phyloP scores from a whole-genome alignment of 371 early-diverging fungal species.

The Lichtheimia ornata region DNA sequence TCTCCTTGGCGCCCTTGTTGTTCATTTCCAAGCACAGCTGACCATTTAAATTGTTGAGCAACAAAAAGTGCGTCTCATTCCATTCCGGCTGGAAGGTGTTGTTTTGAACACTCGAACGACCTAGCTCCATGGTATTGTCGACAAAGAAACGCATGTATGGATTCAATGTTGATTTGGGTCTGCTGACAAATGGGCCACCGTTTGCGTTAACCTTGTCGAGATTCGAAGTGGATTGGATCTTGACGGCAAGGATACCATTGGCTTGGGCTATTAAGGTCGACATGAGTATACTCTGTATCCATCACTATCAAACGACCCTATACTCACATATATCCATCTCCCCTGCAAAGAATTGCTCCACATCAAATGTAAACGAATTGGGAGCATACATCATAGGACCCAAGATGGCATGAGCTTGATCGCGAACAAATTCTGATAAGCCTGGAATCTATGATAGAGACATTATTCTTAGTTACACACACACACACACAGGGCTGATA shows the following conservation, averaged over 20 bases:
- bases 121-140: slow-evolving; percentile 71
- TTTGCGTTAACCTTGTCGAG: slow-evolving; percentile 55
- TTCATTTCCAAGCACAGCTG: slow-evolving; percentile 46
- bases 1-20: slow-evolving; percentile 20
- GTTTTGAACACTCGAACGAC: slow-evolving; percentile 57
- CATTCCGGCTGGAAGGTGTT: slow-evolving; percentile 63
- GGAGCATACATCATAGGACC: slow-evolving; percentile 88
- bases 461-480: not conserved
- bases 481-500: not conserved
- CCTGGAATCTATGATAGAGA: slow-evolving; percentile 74
- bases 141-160: slow-evolving; percentile 79
- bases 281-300: slow-evolving; percentile 8
- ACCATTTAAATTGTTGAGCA: slow-evolving; percentile 56
- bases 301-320: not conserved
- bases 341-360: slow-evolving; percentile 83
- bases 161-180: slow-evolving; percentile 39
- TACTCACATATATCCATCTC: slow-evolving; percentile 46
- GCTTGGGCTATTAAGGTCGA: slow-evolving; percentile 45
- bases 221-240: slow-evolving; percentile 73
- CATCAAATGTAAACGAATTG: slow-evolving; percentile 78
- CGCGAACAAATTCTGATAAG: slow-evolving; percentile 76
- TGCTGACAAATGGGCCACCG: slow-evolving; percentile 33
- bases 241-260: slow-evolving; percentile 85
- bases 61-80: slow-evolving; percentile 61
- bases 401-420: slow-evolving; percentile 74